phyloP scores from a whole-genome alignment of 495 filamentous ascomycete genomes.

The Saxophila tyrrhenica region DNA sequence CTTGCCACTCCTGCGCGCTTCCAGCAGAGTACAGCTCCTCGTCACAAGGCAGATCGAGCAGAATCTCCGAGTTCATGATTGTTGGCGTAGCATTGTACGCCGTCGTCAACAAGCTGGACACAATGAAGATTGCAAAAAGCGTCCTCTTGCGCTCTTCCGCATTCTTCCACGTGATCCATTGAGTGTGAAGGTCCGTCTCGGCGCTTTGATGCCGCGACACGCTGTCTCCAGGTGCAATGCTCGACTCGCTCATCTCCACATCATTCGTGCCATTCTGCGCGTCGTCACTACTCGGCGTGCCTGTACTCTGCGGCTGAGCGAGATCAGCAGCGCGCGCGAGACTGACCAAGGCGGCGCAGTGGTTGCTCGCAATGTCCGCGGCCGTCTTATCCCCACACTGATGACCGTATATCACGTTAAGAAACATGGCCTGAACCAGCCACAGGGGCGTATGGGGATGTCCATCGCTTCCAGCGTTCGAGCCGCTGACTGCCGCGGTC shows the following conservation, averaged over 20 bases:
- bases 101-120: slow-evolving; percentile 83
- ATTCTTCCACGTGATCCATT: slow-evolving; percentile 83
- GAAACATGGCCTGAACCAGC: slow-evolving; percentile 96
- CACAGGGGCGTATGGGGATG: slow-evolving; percentile 79
- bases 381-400: slow-evolving; percentile 86
- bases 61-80: slow-evolving; percentile 88
- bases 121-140: slow-evolving; percentile 77
- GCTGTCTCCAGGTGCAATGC: slow-evolving; percentile 30
- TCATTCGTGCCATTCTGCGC: slow-evolving; percentile 28
- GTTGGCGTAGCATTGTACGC: slow-evolving; percentile 87
- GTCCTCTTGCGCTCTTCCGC: slow-evolving; percentile 90
- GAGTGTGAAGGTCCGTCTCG: slow-evolving; percentile 52
- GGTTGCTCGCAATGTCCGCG: slow-evolving; percentile 82
- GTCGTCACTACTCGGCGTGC: slow-evolving; percentile 2
- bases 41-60: slow-evolving; percentile 83
- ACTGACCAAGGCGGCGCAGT: slow-evolving; percentile 82
- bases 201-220: slow-evolving; percentile 4
- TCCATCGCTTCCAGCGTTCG: slow-evolving; percentile 49
- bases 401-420: slow-evolving; percentile 93
- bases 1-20: slow-evolving; percentile 62
- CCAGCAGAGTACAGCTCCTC: slow-evolving; percentile 87
- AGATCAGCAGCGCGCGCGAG: slow-evolving; percentile 80
- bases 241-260: slow-evolving; percentile 27
- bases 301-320: slow-evolving; percentile 35
- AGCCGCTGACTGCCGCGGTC: slow-evolving; percentile 60